Conservation (phyloP, 345 rosid species). For the Bruguiera gymnorhiza region DNA sequence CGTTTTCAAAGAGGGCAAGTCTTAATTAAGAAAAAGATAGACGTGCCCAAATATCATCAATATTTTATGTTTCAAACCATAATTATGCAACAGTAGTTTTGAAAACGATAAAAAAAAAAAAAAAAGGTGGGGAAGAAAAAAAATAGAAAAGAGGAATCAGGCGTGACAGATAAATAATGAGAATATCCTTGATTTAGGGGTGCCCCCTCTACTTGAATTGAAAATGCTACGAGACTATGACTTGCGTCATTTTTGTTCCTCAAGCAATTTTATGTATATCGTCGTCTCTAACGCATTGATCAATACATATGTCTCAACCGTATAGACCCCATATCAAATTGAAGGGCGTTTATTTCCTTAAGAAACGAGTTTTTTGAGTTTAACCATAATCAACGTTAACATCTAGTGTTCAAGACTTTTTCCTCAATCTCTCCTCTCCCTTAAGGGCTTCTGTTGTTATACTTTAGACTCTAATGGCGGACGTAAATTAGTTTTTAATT, state of each 20-base stretch:
- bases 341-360: no score
- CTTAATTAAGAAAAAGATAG: slow-evolving; percentile 29
- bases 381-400: no score
- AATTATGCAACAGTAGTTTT: slow-evolving; percentile 25
- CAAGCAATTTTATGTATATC: slow-evolving; percentile 39
- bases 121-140: slow-evolving; percentile 12
- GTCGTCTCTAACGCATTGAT: slow-evolving; percentile 7
- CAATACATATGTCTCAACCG: no score
- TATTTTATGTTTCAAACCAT: slow-evolving; percentile 22
- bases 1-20: slow-evolving; percentile 29
- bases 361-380: no score
- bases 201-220: slow-evolving; percentile 40
- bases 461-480: no score
- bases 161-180: slow-evolving; percentile 70
- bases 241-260: slow-evolving; percentile 54
- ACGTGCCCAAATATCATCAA: slow-evolving; percentile 47
- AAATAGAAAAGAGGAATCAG: slow-evolving; percentile 37
- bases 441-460: no score
- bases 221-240: slow-evolving; percentile 31
- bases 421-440: no score
- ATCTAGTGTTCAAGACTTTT: no score
- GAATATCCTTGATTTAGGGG: slow-evolving; percentile 49
- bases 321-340: no score
- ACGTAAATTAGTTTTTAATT: no score
- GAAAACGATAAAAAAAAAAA: slow-evolving; percentile 34